Conservation (phyloP, 2,329 filamentous ascomycete genomes). For the Periglandula ipomoeae region DNA sequence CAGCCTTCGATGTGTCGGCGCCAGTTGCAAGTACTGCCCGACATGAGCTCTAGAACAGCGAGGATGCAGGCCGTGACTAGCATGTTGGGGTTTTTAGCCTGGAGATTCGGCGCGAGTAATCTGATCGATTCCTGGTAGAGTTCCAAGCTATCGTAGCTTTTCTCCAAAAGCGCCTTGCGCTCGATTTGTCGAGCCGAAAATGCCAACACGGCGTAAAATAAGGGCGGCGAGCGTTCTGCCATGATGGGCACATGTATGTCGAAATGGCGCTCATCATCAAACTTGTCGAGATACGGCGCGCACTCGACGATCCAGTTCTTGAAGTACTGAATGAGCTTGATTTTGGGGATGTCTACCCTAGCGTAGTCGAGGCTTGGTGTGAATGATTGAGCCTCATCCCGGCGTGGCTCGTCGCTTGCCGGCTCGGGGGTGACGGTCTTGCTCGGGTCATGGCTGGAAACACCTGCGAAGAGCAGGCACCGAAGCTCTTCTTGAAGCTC, state of each 20-base stretch:
- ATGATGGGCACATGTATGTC: conserved; percentile 40
- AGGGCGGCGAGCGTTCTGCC: conserved; percentile 32
- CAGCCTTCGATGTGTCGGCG: conserved; percentile 46
- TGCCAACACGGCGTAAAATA: conserved; percentile 42
- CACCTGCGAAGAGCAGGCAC: conserved; percentile 28
- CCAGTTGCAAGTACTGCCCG: conserved; percentile 40
- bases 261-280: conserved; percentile 43
- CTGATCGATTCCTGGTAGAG: conserved; percentile 44
- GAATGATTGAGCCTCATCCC: not conserved
- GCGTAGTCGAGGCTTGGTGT: conserved; percentile 17
- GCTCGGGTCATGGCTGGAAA: conserved; percentile 17
- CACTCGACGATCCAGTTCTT: conserved; percentile 44
- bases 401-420: conserved; percentile 7
- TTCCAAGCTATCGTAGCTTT: conserved; percentile 39
- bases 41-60: conserved; percentile 39
- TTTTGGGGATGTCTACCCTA: conserved; percentile 17
- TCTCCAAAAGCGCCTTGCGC: conserved; percentile 36
- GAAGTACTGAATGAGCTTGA: conserved; percentile 23
- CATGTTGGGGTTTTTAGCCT: conserved; percentile 33
- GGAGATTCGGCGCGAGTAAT: conserved; percentile 30
- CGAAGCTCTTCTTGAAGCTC: conserved; percentile 35
- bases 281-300: conserved; percentile 43
- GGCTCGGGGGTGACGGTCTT: conserved; percentile 19
- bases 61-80: conserved; percentile 38
- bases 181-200: conserved; percentile 45